phyloP scores from a whole-genome alignment of 805 yeast genomes.

The Candida hungchunana region DNA sequence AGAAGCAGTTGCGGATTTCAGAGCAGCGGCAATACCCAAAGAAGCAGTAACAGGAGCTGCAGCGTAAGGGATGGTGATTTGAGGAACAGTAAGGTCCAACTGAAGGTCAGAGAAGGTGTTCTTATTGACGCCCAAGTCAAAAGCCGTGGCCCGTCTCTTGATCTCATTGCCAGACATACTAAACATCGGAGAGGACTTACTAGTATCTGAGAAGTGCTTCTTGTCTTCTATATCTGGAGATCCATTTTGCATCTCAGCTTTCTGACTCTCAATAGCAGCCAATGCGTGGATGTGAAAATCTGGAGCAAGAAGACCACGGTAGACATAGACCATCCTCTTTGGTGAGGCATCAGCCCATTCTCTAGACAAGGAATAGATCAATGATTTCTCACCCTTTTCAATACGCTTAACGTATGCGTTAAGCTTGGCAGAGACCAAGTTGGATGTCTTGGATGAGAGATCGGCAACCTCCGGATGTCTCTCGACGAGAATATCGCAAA shows the following conservation, averaged over 20 bases:
- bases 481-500: constrained; percentile 70
- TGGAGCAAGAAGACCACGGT: constrained; percentile 71
- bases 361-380: constrained; percentile 71
- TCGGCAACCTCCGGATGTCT: constrained; percentile 83
- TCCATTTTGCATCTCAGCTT: constrained; percentile 23
- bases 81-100: constrained; percentile 36
- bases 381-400: constrained; percentile 73
- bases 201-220: constrained; percentile 23
- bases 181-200: constrained; percentile 7
- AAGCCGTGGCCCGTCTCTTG: constrained; percentile 50
- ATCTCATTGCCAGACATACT: constrained; percentile 15
- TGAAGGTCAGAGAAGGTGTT: constrained; percentile 34
- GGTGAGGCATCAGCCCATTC: constrained; percentile 93
- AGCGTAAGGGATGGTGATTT: constrained; percentile 58
- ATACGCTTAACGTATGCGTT: constrained; percentile 83
- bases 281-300: constrained; percentile 73
- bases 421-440: constrained; percentile 74
- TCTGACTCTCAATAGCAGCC: constrained; percentile 53
- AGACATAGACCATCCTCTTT: constrained; percentile 83
- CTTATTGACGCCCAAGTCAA: constrained; percentile 43
- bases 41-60: constrained; percentile 79
- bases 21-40: constrained; percentile 30
- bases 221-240: constrained; percentile 20
- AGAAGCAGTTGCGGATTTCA: constrained; percentile 9
- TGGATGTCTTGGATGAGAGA: constrained; percentile 74